Conservation (phyloP, 768 basidiomycete species). For the Leccinum uliginosum region DNA sequence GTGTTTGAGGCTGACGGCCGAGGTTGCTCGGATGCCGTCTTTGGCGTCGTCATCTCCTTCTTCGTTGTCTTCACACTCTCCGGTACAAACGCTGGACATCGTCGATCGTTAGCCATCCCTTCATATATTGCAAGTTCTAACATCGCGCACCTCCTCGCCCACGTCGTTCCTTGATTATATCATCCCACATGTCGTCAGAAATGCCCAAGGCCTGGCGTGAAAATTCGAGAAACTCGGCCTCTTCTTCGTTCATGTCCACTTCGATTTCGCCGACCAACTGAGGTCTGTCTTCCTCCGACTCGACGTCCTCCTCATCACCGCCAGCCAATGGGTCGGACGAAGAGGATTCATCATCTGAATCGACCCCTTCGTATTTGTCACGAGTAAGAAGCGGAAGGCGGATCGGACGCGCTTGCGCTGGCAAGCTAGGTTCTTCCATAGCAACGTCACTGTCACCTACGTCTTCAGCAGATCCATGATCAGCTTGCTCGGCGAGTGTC, state of each 20-base stretch:
- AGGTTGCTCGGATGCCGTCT: constrained; percentile 7
- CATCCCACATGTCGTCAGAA: constrained; percentile 79
- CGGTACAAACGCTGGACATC: constrained; percentile 57
- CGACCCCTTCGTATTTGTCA: constrained; percentile 86
- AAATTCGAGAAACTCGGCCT: constrained; percentile 94
- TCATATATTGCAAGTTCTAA: neutral
- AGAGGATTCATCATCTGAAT: constrained; percentile 86
- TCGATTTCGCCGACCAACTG: constrained; percentile 82
- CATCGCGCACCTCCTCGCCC: constrained; percentile 70
- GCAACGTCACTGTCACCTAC: constrained; percentile 4
- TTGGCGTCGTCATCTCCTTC: constrained; percentile 5
- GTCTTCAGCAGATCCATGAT: constrained; percentile 11
- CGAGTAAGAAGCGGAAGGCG: constrained; percentile 78
- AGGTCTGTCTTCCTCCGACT: constrained; percentile 78
- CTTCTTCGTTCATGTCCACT: constrained; percentile 88
- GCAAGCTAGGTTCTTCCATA: constrained; percentile 4
- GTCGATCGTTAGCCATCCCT: constrained; percentile 8
- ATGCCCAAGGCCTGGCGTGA: constrained; percentile 90
- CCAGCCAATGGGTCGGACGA: constrained; percentile 47
- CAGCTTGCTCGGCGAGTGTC: constrained; percentile 40
- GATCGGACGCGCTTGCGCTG: constrained; percentile 41
- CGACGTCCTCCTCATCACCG: constrained; percentile 44
- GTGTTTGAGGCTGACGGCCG: constrained; percentile 31
- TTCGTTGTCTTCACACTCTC: constrained; percentile 13
- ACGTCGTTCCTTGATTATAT: constrained; percentile 77